Evolutionary conservation across 2,329 filamentous ascomycete species (phyloP).

Genomic region (Cladosporium cucumerinum): DNA sequence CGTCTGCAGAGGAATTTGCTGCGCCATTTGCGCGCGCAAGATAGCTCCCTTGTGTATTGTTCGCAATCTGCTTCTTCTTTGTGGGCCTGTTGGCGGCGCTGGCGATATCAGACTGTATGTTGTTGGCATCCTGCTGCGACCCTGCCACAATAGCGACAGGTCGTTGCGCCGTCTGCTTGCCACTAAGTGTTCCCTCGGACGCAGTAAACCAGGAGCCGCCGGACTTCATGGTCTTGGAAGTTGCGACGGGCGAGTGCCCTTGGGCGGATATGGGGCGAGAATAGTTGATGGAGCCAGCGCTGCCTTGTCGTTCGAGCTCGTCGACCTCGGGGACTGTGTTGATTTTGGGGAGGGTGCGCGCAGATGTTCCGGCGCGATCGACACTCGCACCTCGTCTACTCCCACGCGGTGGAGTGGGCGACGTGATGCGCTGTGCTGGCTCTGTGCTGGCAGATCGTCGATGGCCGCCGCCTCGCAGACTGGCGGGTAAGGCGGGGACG

Average conservation of each 20-base stretch:
- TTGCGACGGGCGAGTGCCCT: constrained; percentile 1
- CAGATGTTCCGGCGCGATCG: constrained; percentile 25
- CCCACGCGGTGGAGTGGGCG: constrained; percentile 40
- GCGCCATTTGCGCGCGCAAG: constrained; percentile 18
- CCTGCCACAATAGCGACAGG: not conserved
- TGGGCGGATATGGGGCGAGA: constrained; percentile 52
- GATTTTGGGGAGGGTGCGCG: constrained; percentile 22
- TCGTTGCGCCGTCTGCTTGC: constrained; percentile 9
- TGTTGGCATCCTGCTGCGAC: constrained; percentile 9
- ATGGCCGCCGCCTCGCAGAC: constrained; percentile 28
- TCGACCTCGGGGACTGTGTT: constrained; percentile 40
- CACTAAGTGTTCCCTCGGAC: constrained; percentile 54
- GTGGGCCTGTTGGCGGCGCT: constrained; percentile 22
- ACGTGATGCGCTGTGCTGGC: constrained; percentile 45
- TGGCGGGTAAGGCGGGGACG: constrained; percentile 64
- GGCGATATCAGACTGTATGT: constrained; percentile 3
- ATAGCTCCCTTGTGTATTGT: constrained; percentile 15
- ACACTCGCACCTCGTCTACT: constrained; percentile 34
- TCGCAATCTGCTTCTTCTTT: constrained; percentile 17
- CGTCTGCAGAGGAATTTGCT: constrained; percentile 6
- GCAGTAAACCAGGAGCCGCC: constrained; percentile 57
- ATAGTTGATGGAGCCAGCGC: constrained; percentile 48
- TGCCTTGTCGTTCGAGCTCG: constrained; percentile 41
- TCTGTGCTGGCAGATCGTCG: constrained; percentile 52
- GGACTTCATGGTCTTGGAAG: constrained; percentile 22